Percentiles rank a stretch among this genome's conserved stretches.
Conservation (phyloP, 2,329 filamentous ascomycete species). For the Claviceps humidiphila region DNA sequence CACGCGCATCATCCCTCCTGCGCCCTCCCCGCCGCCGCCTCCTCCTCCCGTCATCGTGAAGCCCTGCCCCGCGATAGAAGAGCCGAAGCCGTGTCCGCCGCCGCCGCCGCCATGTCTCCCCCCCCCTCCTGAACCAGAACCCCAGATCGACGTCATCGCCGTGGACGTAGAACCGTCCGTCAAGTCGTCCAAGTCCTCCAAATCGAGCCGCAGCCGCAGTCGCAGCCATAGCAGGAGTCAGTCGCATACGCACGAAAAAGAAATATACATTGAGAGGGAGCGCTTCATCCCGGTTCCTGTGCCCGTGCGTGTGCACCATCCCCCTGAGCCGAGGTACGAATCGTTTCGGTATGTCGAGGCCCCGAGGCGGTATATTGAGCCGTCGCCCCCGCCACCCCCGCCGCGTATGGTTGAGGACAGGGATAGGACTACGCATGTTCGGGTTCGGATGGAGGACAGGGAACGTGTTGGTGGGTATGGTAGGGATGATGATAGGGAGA, state of each 20-base stretch:
- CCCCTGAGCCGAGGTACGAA: slow-evolving; percentile 28
- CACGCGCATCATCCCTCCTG: slow-evolving; percentile 25
- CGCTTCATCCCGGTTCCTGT: slow-evolving; percentile 30
- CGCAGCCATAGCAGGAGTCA: slow-evolving; percentile 13
- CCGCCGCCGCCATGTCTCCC: slow-evolving; percentile 5
- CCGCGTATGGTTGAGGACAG: slow-evolving; percentile 20
- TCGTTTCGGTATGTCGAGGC: slow-evolving; percentile 41
- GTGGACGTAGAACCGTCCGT: slow-evolving; percentile 21
- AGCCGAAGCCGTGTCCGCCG: not conserved
- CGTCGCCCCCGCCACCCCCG: slow-evolving; percentile 11
- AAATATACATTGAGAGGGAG: slow-evolving; percentile 41
- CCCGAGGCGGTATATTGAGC: slow-evolving; percentile 22
- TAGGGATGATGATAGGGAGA: slow-evolving; percentile 3
- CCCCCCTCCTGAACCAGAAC: slow-evolving; percentile 13
- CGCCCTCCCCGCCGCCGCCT: slow-evolving; percentile 17
- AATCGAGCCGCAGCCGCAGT: slow-evolving; percentile 12
- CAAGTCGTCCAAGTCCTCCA: slow-evolving; percentile 9
- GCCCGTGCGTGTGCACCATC: slow-evolving; percentile 21
- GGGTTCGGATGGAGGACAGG: slow-evolving; percentile 21
- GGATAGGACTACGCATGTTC: slow-evolving; percentile 9
- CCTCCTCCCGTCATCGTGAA: slow-evolving; percentile 2
- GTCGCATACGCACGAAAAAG: slow-evolving; percentile 22
- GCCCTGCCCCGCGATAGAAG: slow-evolving; percentile 7
- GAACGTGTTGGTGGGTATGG: slow-evolving; percentile 20
- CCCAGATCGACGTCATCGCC: slow-evolving; percentile 25